Conservation (phyloP, 2,329 filamentous ascomycete genomes). For the Thelonectria rubi region DNA sequence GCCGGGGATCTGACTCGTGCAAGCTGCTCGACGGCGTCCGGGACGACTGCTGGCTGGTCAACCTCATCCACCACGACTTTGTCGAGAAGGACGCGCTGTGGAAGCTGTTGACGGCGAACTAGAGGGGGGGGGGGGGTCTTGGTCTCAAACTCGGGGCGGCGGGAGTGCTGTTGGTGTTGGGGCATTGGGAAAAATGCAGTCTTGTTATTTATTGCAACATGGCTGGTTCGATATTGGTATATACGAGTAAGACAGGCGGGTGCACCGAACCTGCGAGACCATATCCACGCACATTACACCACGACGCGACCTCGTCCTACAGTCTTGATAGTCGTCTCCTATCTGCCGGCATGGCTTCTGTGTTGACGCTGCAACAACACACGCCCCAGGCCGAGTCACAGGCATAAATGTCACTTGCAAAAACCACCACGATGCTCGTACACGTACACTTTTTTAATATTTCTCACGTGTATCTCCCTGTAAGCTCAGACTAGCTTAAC, state of each 20-base stretch:
- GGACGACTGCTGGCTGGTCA: conserved; percentile 86
- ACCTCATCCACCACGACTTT: conserved; percentile 85
- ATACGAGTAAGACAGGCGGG: too few relatives aligned
- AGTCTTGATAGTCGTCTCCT: background rate
- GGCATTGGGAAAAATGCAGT: conserved; percentile 45
- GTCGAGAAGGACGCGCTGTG: conserved; percentile 77
- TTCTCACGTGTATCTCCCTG: too few relatives aligned
- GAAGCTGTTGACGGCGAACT: conserved; percentile 65
- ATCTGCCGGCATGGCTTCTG: too few relatives aligned
- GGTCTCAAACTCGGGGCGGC: background rate
- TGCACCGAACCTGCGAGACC: background rate
- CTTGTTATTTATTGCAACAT: conserved; percentile 12
- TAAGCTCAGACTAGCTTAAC: too few relatives aligned
- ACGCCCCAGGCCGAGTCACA: too few relatives aligned
- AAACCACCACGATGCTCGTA: too few relatives aligned
- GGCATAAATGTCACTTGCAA: too few relatives aligned
- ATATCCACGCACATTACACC: background rate
- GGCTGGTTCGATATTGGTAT: background rate
- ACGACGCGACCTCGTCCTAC: too few relatives aligned
- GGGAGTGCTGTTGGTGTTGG: conserved; percentile 35
- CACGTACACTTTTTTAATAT: too few relatives aligned
- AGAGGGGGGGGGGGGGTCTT: background rate
- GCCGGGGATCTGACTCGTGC: conserved; percentile 74
- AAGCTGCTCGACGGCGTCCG: conserved; percentile 73
- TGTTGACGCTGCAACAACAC: too few relatives aligned